phyloP scores from a whole-genome alignment of 2,329 filamentous ascomycete species.

The Alternaria sp. region DNA sequence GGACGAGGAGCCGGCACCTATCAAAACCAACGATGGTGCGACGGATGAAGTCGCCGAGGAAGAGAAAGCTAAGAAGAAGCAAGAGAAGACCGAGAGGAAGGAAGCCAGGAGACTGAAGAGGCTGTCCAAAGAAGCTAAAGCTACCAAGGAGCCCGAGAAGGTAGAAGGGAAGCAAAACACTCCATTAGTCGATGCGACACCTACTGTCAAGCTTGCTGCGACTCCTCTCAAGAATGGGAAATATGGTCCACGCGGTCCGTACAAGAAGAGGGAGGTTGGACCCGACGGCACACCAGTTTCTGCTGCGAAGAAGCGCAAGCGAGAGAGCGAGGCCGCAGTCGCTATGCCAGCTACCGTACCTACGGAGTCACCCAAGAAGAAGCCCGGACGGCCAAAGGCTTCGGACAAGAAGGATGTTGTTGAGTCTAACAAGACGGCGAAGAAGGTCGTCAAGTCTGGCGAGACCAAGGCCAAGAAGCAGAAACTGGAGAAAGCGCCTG shows the following conservation, averaged over 20 bases:
- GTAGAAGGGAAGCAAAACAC: not conserved
- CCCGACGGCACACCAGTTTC: not conserved
- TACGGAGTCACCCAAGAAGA: slow-evolving; percentile 1
- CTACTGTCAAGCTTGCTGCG: not conserved
- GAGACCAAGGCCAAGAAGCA: slow-evolving; percentile 2
- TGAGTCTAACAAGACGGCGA: not conserved
- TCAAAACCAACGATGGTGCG: not conserved
- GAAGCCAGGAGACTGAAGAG: slow-evolving; percentile 9
- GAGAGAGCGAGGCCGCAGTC: slow-evolving; percentile 6
- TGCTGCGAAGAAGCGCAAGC: slow-evolving; percentile 27
- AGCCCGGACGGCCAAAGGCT: not conserved
- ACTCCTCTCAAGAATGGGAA: slow-evolving; percentile 6
- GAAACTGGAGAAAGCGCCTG: not conserved
- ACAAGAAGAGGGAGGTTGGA: slow-evolving; percentile 10
- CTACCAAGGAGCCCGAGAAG: not conserved
- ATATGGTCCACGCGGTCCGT: slow-evolving; percentile 4
- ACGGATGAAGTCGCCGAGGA: not conserved
- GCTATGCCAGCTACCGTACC: not conserved
- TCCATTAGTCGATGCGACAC: slow-evolving; percentile 1
- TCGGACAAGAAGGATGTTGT: not conserved
- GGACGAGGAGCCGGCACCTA: slow-evolving; percentile 1
- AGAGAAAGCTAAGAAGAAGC: not conserved
- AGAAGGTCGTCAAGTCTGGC: not conserved
- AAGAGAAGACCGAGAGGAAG: slow-evolving; percentile 10
- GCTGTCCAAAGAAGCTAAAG: not conserved